Evolutionary conservation across 2,329 filamentous ascomycete genomes (phyloP), one percentile per base, ranked within the genome.

Genomic region (Hypoxylon sp.): DNA sequence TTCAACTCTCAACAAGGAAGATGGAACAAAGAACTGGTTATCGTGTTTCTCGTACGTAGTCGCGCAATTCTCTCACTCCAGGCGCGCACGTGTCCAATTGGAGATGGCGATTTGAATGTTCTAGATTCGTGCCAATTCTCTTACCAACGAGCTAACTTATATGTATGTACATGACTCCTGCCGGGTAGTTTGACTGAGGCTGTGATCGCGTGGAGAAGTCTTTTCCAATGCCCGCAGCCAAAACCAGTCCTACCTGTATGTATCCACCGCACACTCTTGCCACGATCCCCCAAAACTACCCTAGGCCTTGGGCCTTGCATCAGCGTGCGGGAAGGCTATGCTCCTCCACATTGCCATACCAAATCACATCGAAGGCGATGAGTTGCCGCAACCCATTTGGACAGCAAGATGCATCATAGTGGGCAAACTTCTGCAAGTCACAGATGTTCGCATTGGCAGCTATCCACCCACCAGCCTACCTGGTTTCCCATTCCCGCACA

Each of bases 251-350:
- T 22, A 20, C 20, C 20, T 20, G 20, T 20, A 46, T 20, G 55
- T 62, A 55, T 50, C 51, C 51, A 50, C 60, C 33, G 22, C 46
- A 49, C 30, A 54, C 25, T 67, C 46, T 59, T 49, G 61, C 64
- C 61, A 64, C 64, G 68, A 68, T 68, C 57, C 53, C 51, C 55
- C 49, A 40, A 59, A 70, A 51, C 61, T 68, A 70, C 64, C 61
- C 61, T 68, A 27, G 68, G 57, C 17, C 37, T 42, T 65, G 49
- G 69, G 48, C 59, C 69, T 69, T 71, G 69, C 69, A 71, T 64
- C 68, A 58, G 58, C n/a, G 53, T 67, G 64, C 69, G 69, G 69
- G 57, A 72, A 68, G 64, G 64, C 64, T 66, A 69, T 68, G 61
- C 57, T 54, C 66, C 69, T 72, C 69, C 69, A 57, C 66, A 67